Conservation (phyloP, 2,329 filamentous ascomycete species). For the Colletotrichum theobromicola region DNA sequence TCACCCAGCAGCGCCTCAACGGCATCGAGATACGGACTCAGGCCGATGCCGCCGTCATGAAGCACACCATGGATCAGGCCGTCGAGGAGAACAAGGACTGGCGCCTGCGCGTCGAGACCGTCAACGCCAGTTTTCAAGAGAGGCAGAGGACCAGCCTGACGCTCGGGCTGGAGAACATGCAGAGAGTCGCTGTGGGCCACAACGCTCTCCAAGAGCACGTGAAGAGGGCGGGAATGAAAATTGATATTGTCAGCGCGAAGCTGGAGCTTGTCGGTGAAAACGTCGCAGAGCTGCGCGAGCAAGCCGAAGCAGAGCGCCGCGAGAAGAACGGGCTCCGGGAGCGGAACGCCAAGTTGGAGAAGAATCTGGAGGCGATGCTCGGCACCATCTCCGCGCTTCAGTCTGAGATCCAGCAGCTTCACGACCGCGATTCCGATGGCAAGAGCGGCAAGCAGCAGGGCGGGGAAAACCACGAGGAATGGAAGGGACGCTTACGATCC, state of each 20-base stretch:
- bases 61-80: background rate
- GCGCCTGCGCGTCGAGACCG: background rate
- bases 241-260: background rate
- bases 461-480: background rate
- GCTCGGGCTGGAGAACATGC: background rate
- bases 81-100: background rate
- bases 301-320: background rate
- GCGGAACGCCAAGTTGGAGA: background rate
- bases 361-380: too few species aligned
- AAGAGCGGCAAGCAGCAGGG: background rate
- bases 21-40: background rate
- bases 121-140: background rate
- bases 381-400: too few species aligned
- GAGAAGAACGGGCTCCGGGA: background rate
- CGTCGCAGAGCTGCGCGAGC: background rate
- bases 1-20: background rate
- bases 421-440: background rate
- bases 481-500: background rate
- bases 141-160: background rate
- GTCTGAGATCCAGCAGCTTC: background rate
- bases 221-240: background rate
- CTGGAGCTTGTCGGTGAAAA: background rate
- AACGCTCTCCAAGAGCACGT: background rate
- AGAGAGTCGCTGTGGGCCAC: background rate
- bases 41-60: background rate